These are phyloP conservation scores for Clarireedia paspali DNA, from an alignment of 2,329 filamentous ascomycete genomes.

Conservation along the genomic window DNA sequence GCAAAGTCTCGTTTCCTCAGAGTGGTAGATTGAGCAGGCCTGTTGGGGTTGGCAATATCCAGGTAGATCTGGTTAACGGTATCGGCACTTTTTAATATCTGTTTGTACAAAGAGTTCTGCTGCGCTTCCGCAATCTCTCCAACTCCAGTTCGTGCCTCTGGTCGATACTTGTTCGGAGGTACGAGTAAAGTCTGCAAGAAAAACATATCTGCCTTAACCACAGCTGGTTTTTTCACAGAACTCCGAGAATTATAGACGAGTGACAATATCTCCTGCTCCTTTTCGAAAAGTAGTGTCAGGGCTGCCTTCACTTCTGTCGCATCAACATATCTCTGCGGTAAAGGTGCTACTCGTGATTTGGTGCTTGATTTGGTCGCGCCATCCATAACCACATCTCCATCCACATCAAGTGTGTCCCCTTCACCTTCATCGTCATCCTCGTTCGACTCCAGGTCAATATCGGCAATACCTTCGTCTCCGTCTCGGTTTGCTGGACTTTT, in stretches of 20 bases:
- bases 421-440: conserved; percentile 36
- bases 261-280: conserved; percentile 75
- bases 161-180: conserved; percentile 85
- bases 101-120: conserved; percentile 82
- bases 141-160: conserved; percentile 74
- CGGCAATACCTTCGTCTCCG: conserved; percentile 61
- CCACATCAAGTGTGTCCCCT: conserved; percentile 43
- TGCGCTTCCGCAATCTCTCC: conserved; percentile 79
- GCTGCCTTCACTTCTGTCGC: conserved; percentile 77
- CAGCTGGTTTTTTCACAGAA: conserved; percentile 44
- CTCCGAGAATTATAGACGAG: conserved; percentile 75
- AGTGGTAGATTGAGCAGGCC: conserved; percentile 12
- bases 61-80: conserved; percentile 66
- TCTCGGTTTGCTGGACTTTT: conserved; percentile 28
- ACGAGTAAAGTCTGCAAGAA: conserved; percentile 83
- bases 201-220: conserved; percentile 80
- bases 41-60: conserved; percentile 42
- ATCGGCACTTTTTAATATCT: conserved; percentile 69
- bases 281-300: conserved; percentile 72
- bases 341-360: conserved; percentile 33
- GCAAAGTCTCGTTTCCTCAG: conserved; percentile 54
- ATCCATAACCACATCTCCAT: conserved; percentile 52
- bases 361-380: conserved; percentile 27
- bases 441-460: conserved; percentile 48
- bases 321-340: conserved; percentile 66